Evolutionary conservation across 768 basidiomycete species (phyloP).

Genomic region (Cyathus striatus): DNA sequence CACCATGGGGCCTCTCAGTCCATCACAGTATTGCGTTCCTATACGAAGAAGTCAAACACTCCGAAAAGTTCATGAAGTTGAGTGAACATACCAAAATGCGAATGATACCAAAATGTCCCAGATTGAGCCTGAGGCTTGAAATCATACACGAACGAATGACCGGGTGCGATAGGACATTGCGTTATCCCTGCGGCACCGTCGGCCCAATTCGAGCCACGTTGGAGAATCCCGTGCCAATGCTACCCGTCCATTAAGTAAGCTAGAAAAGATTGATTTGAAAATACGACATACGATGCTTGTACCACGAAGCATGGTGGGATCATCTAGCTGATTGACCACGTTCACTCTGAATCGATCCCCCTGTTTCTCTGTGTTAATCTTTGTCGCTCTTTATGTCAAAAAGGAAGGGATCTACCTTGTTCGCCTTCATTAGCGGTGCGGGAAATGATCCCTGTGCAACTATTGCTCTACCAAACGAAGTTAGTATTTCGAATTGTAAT

Average conservation of each 20-base stretch:
- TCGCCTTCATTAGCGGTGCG: conserved; percentile 2
- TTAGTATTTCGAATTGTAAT: not conserved
- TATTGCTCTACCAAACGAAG: not conserved
- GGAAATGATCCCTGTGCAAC: not conserved
- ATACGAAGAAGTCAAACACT: not conserved
- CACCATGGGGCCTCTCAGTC: conserved; percentile 32
- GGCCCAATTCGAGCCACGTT: conserved; percentile 17
- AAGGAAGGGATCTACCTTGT: not conserved
- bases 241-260: conserved; percentile 2
- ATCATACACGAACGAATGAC: conserved; percentile 32
- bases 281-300: conserved; percentile 16
- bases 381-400: not conserved
- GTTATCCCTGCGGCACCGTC: conserved; percentile 26
- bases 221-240: conserved; percentile 28
- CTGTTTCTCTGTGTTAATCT: conserved; percentile 3
- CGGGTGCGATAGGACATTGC: conserved; percentile 39
- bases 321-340: conserved; percentile 14
- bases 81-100: conserved; percentile 8
- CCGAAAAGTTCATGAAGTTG: not conserved
- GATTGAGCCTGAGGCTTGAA: conserved; percentile 31
- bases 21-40: conserved; percentile 26
- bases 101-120: conserved; percentile 41
- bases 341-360: conserved; percentile 17
- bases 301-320: conserved; percentile 13
- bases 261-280: not conserved